Conservation (phyloP, 2,329 filamentous ascomycete genomes). For the Pseudogymnoascus destructans region DNA sequence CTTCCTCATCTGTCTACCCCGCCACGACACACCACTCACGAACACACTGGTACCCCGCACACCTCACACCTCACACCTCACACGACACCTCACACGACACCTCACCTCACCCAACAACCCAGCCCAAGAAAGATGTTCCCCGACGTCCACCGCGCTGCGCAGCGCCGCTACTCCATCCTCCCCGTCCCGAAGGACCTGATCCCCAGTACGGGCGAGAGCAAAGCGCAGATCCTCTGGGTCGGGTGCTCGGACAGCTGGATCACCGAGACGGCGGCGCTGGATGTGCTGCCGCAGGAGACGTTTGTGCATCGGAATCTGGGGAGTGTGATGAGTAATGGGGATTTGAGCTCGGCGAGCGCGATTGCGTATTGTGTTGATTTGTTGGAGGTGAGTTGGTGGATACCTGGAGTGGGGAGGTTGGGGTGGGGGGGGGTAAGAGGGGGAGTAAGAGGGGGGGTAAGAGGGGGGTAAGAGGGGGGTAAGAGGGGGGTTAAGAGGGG, state of each 20-base stretch:
- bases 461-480: not conserved
- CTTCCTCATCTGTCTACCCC: not conserved
- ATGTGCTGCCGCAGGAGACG: constrained; percentile 49
- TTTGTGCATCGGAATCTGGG: constrained; percentile 62
- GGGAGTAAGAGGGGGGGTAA: not conserved
- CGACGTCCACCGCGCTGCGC: not conserved
- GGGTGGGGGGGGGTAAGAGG: not conserved
- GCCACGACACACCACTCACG: not conserved
- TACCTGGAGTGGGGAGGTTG: too few species aligned
- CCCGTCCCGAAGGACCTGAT: constrained; percentile 13
- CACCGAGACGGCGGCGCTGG: constrained; percentile 50
- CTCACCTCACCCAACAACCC: not conserved
- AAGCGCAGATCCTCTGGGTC: constrained; percentile 48
- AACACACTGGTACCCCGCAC: not conserved
- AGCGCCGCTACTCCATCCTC: constrained; percentile 9
- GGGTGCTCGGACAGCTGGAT: constrained; percentile 55
- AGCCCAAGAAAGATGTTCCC: not conserved
- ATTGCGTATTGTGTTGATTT: constrained; percentile 51
- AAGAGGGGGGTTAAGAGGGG: not conserved
- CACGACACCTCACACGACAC: not conserved
- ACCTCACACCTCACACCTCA: not conserved
- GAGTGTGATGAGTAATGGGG: constrained; percentile 47
- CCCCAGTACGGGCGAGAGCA: constrained; percentile 14
- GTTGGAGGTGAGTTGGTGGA: constrained; percentile 36
- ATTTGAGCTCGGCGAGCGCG: constrained; percentile 46